Evolutionary conservation across 768 basidiomycete genomes (phyloP), one percentile per base, ranked within the genome.

Genomic region (Tricholomella constricta): DNA sequence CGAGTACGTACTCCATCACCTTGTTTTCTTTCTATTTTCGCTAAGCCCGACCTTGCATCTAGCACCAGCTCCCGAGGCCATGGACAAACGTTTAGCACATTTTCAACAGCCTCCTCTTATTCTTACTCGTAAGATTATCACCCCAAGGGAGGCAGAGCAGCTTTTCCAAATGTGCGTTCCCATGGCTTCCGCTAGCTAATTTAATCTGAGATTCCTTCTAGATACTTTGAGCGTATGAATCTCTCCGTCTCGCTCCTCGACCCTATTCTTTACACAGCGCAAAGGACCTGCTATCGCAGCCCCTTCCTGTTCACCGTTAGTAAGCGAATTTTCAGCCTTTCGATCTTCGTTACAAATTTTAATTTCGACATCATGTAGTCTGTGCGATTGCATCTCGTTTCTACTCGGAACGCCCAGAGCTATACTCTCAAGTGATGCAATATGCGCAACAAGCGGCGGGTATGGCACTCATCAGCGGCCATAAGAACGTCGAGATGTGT

Each of bases 291-390:
- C 58, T 84, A 85, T 69, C 83, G 94, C 19, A 91, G 88, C 61
- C 91, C 94, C 2, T 96, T 96, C 75, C 69, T 98, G 32, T 94
- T 96, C 70, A 95, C 94, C 27, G 91, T 93, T 52, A 82, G 90
- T 92, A 61, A 81, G 85, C 83, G 58, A 25, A 17, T 35, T 34
- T 17, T 40, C 23, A 8, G 1, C 20, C 15, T 29, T 20, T n/a
- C 14, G 38, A 10, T 7, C 22, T 29, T 34, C 6, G 10, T 27
- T 29, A 17, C 6, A n/a, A 8, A 19, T 23, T 19, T 34, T 50
- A 6, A 59, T 11, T 15, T 22, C 15, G 26, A 17, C 22, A 25
- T 45, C n/a, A 27, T 29, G 25, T 62, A 91, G 89, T 97, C 35
- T 96, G 94, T 65, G 93, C 91, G 2, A 82, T 94, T 51, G 84